Conservation (phyloP, 495 filamentous ascomycete genomes). For the Podospora pseudoanserina region DNA sequence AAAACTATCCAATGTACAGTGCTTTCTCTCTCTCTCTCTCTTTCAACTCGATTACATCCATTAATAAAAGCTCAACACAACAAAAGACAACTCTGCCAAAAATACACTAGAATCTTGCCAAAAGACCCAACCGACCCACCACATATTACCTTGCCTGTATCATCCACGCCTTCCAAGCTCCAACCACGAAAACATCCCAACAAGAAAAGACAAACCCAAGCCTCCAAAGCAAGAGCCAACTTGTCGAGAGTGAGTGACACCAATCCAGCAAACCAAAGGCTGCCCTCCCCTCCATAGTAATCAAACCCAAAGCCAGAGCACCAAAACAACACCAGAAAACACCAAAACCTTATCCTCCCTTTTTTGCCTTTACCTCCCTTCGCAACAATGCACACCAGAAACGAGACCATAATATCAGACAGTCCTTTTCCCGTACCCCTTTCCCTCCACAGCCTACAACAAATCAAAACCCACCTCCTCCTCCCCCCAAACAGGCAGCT, state of each 20-base stretch:
- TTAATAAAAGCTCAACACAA: background rate
- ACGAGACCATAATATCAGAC: no score
- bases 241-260: background rate
- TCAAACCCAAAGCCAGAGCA: background rate
- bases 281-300: background rate
- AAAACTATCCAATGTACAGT: background rate
- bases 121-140: background rate
- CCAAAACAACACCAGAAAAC: background rate
- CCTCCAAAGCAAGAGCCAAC: conserved; percentile 10
- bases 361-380: background rate
- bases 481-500: conserved; percentile 45
- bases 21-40: background rate
- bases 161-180: background rate
- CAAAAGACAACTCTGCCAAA: background rate
- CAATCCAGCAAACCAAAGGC: background rate
- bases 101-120: background rate
- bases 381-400: no score
- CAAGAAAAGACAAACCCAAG: conserved; percentile 5
- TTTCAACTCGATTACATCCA: background rate
- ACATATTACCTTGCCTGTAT: conserved; percentile 3
- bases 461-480: conserved; percentile 26
- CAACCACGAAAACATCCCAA: background rate
- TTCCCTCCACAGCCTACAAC: background rate
- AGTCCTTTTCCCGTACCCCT: background rate
- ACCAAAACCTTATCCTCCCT: background rate